Evolutionary conservation across 2,329 filamentous ascomycete species (phyloP).

Genomic region (Hypoxylon sp.): DNA sequence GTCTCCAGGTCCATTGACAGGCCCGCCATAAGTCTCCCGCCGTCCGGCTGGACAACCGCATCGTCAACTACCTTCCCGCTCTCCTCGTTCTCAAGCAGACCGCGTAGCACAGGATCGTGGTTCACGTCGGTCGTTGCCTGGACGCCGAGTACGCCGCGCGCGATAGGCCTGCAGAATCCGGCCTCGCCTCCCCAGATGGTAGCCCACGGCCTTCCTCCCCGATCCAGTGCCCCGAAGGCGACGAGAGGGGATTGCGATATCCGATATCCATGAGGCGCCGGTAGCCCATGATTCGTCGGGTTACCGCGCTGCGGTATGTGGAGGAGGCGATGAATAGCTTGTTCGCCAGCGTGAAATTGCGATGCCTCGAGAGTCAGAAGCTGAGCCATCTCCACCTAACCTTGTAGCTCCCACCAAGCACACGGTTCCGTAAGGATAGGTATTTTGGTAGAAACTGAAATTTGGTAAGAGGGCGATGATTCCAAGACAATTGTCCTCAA

Average conservation of each 20-base stretch:
- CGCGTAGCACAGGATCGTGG: conserved; percentile 77
- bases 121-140: conserved; percentile 69
- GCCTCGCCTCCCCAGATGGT: conserved; percentile 81
- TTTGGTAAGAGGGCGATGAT: background rate
- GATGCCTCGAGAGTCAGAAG: conserved; percentile 33
- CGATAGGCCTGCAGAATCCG: conserved; percentile 75
- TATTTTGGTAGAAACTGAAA: background rate
- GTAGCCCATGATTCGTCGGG: conserved; percentile 74
- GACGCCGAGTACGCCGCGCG: conserved; percentile 73
- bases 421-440: background rate
- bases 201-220: conserved; percentile 76
- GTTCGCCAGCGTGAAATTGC: conserved; percentile 76
- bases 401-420: background rate
- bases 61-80: conserved; percentile 42
- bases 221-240: conserved; percentile 79
- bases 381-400: conserved; percentile 34
- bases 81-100: conserved; percentile 62
- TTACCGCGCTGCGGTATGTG: conserved; percentile 70
- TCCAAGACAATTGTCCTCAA: background rate
- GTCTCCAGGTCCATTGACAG: conserved; percentile 74
- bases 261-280: conserved; percentile 69
- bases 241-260: conserved; percentile 74
- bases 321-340: conserved; percentile 72
- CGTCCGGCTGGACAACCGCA: conserved; percentile 51
- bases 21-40: conserved; percentile 60